These are phyloP conservation scores for Rutstroemia sp. DNA, from an alignment of 2,329 filamentous ascomycete species.

Conservation along the genomic window DNA sequence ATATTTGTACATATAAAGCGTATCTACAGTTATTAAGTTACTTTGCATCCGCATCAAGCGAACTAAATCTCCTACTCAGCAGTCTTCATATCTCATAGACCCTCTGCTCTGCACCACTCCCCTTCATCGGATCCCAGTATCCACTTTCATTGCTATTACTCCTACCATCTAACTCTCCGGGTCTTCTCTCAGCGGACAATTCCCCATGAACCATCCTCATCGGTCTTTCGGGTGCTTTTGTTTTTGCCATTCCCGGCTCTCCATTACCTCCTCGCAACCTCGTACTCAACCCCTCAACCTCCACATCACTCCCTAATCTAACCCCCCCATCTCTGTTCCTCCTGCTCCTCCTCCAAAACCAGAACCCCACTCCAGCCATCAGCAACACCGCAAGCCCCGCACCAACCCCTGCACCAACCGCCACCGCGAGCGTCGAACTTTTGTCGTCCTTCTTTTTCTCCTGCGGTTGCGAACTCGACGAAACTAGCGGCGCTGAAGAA, in stretches of 20 bases:
- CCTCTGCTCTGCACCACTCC: too few relatives aligned
- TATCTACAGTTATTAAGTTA: too few relatives aligned
- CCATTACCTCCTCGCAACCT: not conserved
- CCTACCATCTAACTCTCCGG: not conserved
- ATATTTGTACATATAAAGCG: too few relatives aligned
- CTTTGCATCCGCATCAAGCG: too few relatives aligned
- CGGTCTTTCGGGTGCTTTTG: not conserved
- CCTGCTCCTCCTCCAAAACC: not conserved
- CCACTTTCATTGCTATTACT: too few relatives aligned
- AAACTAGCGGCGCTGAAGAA: not conserved
- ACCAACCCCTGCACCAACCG: too few relatives aligned
- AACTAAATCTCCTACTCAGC: too few relatives aligned
- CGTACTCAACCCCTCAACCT: not conserved
- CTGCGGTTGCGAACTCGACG: not conserved
- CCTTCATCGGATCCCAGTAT: too few relatives aligned
- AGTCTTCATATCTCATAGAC: too few relatives aligned
- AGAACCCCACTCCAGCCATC: not conserved
- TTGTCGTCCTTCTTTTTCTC: not conserved
- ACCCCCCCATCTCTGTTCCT: not conserved
- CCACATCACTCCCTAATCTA: not conserved
- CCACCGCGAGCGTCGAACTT: too few relatives aligned
- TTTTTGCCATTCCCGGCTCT: not conserved
- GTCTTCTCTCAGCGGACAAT: not conserved
- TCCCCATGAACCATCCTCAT: not conserved
- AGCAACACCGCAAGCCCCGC: too few relatives aligned